These are phyloP conservation scores for Fraxinus angustifolia DNA, from an alignment of 305 asterid species.

Conservation along the genomic window DNA sequence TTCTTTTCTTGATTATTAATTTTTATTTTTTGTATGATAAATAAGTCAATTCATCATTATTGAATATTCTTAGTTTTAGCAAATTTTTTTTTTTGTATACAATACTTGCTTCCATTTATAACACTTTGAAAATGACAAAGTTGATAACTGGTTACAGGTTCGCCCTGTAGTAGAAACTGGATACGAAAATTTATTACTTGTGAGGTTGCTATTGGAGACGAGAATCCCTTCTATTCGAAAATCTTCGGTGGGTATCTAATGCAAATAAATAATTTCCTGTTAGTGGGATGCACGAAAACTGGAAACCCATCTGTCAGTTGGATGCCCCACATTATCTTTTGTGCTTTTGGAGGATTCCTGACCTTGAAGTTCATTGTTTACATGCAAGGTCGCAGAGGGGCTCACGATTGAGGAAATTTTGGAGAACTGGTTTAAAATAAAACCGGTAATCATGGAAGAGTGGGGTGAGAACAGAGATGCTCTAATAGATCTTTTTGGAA, in stretches of 20 bases:
- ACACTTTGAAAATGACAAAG: conserved; percentile 15
- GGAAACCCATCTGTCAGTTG: neutral
- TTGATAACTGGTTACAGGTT: conserved; percentile 53
- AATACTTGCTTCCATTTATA: neutral
- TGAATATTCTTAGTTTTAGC: neutral
- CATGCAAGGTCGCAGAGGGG: conserved; percentile 73
- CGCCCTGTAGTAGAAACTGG: conserved; percentile 98
- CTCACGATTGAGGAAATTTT: conserved; percentile 61
- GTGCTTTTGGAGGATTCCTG: conserved; percentile 14
- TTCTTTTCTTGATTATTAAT: neutral
- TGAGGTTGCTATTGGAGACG: conserved; percentile 76
- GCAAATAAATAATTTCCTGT: neutral
- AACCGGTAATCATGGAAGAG: conserved; percentile 72
- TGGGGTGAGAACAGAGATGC: conserved; percentile 75
- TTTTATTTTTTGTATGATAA: neutral
- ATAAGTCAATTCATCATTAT: neutral
- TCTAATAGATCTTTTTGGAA: conserved; percentile 81
- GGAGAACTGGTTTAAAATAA: conserved; percentile 72
- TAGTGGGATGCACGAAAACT: neutral
- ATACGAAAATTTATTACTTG: conserved; percentile 79
- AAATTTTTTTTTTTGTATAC: neutral
- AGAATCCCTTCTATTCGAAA: conserved; percentile 64
- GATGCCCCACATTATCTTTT: neutral
- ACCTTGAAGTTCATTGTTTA: conserved; percentile 26
- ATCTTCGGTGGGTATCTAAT: conserved; percentile 68